Evolutionary conservation across 108 stramenopile species (phyloP), one percentile per base, ranked within the genome.

Genomic region (Seminavis robusta): DNA sequence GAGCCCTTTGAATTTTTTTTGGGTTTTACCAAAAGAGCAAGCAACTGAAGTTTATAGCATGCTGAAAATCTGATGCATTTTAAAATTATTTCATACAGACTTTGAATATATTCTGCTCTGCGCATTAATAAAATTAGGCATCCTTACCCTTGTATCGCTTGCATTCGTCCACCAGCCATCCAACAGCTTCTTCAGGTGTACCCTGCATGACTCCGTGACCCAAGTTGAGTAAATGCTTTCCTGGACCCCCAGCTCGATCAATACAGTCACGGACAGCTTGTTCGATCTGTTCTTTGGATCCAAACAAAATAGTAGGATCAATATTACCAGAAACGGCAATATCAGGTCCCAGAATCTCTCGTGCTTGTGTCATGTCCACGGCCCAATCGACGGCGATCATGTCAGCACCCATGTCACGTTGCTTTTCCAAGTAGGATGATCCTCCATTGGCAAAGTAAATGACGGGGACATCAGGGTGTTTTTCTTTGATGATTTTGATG

Each of bases 381-480:
- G 74, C 67, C 93, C 93, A 94, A 67, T 97, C 96, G 4, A 97
- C 71, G 15, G 83, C 77, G 43, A 97, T 81, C 86, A 91, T 90
- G 60, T 95, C 92, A 38, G 67, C 73, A 8, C 85, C 81, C 91
- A 94, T 96, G 67, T 95, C 94, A 8, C 63, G 52, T 61, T 96
- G 95, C 6, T 83, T 56, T 63, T 97, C 96, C 47, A 98, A 74
- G 56, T 93, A 97, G 5, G 80, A 73, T 28, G 90, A 90, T 42
- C 95, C 98, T 16, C 96, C 95, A 58, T 98, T 94, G 49, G 96
- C 98, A 62, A 98, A 99, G 79, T 95, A 97, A 54, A 97, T 97
- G 16, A 99, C 90, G 19, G 97, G 97, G 3, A 94, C 92, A 38
- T 83, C 76, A 15, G 97, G 97, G 54, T 95, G 67, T 10, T 73